Conservation (phyloP, 139 green algal species). For the Closterium sp. region DNA sequence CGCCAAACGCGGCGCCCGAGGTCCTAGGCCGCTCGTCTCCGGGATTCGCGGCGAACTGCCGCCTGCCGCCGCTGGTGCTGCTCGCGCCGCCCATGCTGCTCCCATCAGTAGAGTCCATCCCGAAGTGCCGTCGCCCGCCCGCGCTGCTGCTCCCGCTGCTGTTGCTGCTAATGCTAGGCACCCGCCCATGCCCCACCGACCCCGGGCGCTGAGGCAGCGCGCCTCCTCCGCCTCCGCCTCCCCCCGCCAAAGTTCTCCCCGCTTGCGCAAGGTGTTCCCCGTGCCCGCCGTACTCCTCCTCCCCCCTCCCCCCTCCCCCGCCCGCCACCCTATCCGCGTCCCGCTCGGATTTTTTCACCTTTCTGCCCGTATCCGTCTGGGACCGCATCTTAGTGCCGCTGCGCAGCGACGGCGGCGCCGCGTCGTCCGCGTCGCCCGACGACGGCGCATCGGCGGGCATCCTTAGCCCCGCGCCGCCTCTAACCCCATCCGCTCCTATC, state of each 20-base stretch:
- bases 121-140: background rate
- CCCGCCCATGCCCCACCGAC: background rate
- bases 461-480: background rate
- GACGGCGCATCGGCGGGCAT: background rate
- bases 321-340: background rate
- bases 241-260: background rate
- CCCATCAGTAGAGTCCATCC: background rate
- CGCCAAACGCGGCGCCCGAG: background rate
- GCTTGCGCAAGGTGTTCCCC: background rate
- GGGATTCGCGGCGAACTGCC: background rate
- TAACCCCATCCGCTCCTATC: background rate
- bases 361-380: background rate
- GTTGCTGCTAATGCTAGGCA: background rate
- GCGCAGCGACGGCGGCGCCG: background rate
- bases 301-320: background rate
- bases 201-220: background rate
- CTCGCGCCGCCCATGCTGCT: background rate
- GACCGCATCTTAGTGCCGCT: background rate
- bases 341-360: background rate
- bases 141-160: background rate
- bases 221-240: background rate
- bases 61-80: background rate
- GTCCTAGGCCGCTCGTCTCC: background rate
- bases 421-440: background rate
- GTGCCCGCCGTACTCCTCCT: background rate